These are phyloP conservation scores for Stentor coeruleus DNA, from an alignment of 73 alveolate species.

Conservation along the genomic window DNA sequence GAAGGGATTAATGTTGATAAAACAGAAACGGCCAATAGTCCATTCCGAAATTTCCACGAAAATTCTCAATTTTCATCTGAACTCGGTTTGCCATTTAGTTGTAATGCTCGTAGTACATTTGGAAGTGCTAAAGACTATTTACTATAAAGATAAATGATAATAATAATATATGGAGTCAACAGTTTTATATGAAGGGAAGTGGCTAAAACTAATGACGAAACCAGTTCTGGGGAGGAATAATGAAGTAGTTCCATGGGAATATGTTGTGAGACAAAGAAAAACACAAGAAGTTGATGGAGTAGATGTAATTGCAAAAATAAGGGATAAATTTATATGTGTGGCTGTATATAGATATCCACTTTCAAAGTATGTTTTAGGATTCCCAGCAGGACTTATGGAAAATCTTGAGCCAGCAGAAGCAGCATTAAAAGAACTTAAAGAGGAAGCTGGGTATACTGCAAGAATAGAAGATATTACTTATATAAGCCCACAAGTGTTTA, in stretches of 20 bases:
- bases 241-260: not conserved
- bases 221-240: not conserved
- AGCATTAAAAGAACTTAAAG: conserved; percentile 67
- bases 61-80: no score
- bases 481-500: conserved; percentile 38
- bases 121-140: no score
- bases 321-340: conserved; percentile 27
- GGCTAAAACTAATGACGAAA: not conserved
- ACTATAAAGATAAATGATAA: not conserved
- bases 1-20: no score
- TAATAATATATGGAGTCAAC: not conserved
- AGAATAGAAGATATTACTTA: conserved; percentile 37
- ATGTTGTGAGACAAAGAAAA: not conserved
- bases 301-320: not conserved
- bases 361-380: conserved; percentile 59
- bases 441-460: conserved; percentile 76
- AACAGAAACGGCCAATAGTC: no score
- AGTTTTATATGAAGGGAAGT: not conserved
- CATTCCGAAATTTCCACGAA: no score
- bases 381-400: conserved; percentile 78
- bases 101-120: no score
- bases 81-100: no score
- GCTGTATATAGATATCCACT: conserved; percentile 56
- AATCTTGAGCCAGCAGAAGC: conserved; percentile 36
- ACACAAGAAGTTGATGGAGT: conserved; percentile 14